Evolutionary conservation across 805 yeast species (phyloP), one percentile per base, ranked within the genome.

Genomic region (Candida orba): DNA sequence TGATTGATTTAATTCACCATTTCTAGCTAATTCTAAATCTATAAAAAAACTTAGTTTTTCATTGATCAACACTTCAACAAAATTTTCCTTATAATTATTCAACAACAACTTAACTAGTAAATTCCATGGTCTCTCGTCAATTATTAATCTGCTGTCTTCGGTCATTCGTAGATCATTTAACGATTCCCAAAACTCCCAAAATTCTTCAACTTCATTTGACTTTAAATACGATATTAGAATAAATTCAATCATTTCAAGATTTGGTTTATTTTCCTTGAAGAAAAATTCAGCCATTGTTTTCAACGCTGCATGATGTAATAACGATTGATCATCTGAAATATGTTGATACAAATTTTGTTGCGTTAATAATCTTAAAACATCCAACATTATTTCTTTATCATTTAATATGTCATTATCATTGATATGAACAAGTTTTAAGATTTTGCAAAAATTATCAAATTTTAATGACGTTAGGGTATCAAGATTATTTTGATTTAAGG

Each of bases 51-150:
- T 43, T 1, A 54, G 18, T 31, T 50, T 34, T 17, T 35, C 38
- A 37, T 48, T 46, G 9, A 56, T 14, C 12, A 54, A 43, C 15
- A 42, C 39, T 5, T 47, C 53, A 22, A 42, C 41, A n/a, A 53
- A 29, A 24, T 37, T 46, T 17, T 50, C 57, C 17, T 48, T 47
- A 20, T 51, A 48, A 17, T 51, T 44, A 18, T 37, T 42, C 2
- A 32, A 33, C 10, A 56, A 15, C 1, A 54, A 3, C 1, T 43
- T 37, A 10, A 46, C 20, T 5, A 56, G 22, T 8, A 53, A 31
- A 2, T 33, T 40, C 60, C 60, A 57, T 34, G 58, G 58, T 42
- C 58, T 51, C 4, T 45, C 27, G 34, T 55, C 59, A 5, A 54
- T 12, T 2, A 43, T 30, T 3, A 43, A 45, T 2, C 24, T 22